Evolutionary conservation across 768 basidiomycete species (phyloP), one percentile per base, ranked within the genome.

Genomic region (Psilocybe sp.): DNA sequence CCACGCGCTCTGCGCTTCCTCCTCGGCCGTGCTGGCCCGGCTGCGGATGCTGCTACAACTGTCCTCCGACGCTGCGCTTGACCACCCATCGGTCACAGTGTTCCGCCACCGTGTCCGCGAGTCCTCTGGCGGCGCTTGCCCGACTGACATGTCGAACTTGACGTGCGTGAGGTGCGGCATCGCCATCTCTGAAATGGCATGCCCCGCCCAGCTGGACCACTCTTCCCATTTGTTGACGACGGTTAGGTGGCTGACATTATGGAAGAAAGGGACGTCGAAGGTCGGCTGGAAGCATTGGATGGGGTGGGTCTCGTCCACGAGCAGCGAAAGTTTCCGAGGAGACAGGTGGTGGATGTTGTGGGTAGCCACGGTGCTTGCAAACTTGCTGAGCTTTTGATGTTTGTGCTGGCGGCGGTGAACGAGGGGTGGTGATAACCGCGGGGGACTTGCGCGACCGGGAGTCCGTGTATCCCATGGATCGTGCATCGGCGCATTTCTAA

Each of bases 211-310:
- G 1, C 63, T 54, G 5, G 64, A 65, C 73, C 74, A 76, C 8
- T 74, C 71, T 35, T 74, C 69, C 73, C 73, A 76, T 52, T 59
- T 63, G 51, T 74, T 72, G 14, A 68, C 59, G 23, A 76, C 62
- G 1, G 69, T 66, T 11, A 75, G 63, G 50, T 74, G 72, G 1
- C 72, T 74, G 12, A 73, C 60, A 12, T 50, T 47, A 47, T 62
- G 56, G 56, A 73, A 73, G 53, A 73, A 66, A 3, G 66, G 60
- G 4, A 61, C 52, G 15, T 57, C 55, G 38, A 72, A 61, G 36
- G 51, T 46, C 3, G 54, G 57, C 39, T 51, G 51, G 35, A 54
- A 55, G 5, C 40, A 16, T 7, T 46, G 51, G 38, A 54, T 48
- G 16, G 56, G 48, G 32, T 63, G 59, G 0, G 50, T 44, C 14